These are phyloP conservation scores for Beta macrorhiza DNA, from an alignment of 179 eudicot genomes.

Conservation along the genomic window DNA sequence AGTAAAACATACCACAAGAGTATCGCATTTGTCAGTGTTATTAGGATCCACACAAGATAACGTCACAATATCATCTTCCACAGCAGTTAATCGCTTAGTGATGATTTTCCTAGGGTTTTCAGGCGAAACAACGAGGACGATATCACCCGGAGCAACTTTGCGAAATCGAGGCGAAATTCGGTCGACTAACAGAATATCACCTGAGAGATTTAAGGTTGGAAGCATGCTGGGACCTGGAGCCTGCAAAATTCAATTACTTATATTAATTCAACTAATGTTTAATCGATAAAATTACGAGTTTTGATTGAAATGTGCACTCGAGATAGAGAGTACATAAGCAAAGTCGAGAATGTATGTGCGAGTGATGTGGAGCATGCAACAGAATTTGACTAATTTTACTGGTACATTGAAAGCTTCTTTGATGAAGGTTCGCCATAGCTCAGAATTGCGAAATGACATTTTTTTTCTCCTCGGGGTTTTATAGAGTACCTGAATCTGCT, in stretches of 20 bases:
- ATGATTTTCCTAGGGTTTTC: conserved; percentile 59
- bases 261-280: neutral
- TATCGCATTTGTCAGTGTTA: conserved; percentile 42
- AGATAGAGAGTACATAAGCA: conserved; percentile 39
- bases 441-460: conserved; percentile 33
- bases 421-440: conserved; percentile 34
- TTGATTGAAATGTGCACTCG: neutral
- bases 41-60: conserved; percentile 49
- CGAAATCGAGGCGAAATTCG: conserved; percentile 48
- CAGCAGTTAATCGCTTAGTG: conserved; percentile 55
- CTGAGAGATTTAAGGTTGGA: conserved; percentile 56
- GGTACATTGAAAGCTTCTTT: conserved; percentile 49
- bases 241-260: conserved; percentile 33
- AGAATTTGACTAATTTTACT: conserved; percentile 37
- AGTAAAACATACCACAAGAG: conserved; percentile 44
- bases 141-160: conserved; percentile 47
- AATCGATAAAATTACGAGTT: neutral
- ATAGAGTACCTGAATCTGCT: no score
- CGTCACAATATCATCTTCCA: conserved; percentile 51
- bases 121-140: conserved; percentile 64
- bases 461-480: neutral
- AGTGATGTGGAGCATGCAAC: conserved; percentile 58
- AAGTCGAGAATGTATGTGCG: conserved; percentile 44
- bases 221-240: conserved; percentile 77
- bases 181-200: conserved; percentile 52